These are phyloP conservation scores for Fusarium pseudocircinatum DNA, from an alignment of 2,329 filamentous ascomycete genomes.

Conservation along the genomic window DNA sequence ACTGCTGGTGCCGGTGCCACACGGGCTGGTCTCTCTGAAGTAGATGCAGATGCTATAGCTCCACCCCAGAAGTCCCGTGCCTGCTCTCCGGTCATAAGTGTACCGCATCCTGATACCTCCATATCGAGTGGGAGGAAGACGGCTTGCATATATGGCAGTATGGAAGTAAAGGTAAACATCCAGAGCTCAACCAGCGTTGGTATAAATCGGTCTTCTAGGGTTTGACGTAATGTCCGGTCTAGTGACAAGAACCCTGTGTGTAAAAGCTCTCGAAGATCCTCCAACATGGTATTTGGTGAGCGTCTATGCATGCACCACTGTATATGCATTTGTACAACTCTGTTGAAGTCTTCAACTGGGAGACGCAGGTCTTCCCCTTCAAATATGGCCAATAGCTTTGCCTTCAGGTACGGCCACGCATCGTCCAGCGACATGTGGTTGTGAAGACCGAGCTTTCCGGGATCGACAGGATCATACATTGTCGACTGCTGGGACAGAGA, in stretches of 20 bases:
- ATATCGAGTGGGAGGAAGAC: constrained; percentile 93
- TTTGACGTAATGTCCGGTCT: constrained; percentile 81
- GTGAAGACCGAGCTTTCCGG: constrained; percentile 65
- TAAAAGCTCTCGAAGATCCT: constrained; percentile 79
- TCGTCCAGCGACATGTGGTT: constrained; percentile 79
- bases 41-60: constrained; percentile 58
- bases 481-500: constrained; percentile 55
- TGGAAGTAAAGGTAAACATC: constrained; percentile 89
- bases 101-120: constrained; percentile 87
- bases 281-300: constrained; percentile 74
- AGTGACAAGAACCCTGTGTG: constrained; percentile 86
- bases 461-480: constrained; percentile 64
- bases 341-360: constrained; percentile 87
- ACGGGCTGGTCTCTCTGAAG: constrained; percentile 47
- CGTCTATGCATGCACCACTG: constrained; percentile 80
- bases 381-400: constrained; percentile 80
- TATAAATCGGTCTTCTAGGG: constrained; percentile 88
- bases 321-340: constrained; percentile 80
- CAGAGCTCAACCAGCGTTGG: constrained; percentile 92
- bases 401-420: constrained; percentile 83
- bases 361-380: constrained; percentile 81
- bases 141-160: constrained; percentile 93
- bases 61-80: constrained; percentile 92
- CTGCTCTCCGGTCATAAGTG: constrained; percentile 79
- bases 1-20: constrained; percentile 62